These are phyloP conservation scores for Suillus occidentalis DNA, from an alignment of 768 basidiomycete genomes.

Conservation along the genomic window DNA sequence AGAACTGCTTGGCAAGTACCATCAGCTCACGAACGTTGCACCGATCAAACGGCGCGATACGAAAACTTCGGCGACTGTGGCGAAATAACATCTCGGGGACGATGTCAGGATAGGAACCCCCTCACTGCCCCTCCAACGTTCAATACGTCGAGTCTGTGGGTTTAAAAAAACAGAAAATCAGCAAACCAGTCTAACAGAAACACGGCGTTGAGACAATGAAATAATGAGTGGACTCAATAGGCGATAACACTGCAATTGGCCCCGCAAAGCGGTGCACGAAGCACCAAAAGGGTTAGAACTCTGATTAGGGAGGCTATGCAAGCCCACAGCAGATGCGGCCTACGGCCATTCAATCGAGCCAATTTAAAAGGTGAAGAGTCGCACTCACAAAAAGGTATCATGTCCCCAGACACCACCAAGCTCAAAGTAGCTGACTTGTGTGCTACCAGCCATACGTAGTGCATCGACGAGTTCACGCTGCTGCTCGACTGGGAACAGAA, in stretches of 20 bases:
- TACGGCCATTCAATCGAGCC: background rate
- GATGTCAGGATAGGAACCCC: slow-evolving; percentile 70
- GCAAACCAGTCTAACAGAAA: background rate
- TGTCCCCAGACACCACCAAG: slow-evolving; percentile 99
- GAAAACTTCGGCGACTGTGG: background rate
- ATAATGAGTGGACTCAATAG: background rate
- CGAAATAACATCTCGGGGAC: background rate
- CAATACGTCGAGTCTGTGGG: slow-evolving; percentile 70
- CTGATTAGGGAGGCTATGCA: background rate
- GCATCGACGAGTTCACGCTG: slow-evolving; percentile 95
- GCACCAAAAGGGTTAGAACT: background rate
- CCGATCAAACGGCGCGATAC: background rate
- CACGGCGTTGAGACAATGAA: slow-evolving; percentile 1
- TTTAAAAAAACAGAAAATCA: background rate
- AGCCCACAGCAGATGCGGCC: background rate
- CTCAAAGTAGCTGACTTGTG: slow-evolving; percentile 92
- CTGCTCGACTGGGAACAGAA: slow-evolving; percentile 95
- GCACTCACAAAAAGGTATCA: slow-evolving; percentile 88
- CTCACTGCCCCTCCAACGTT: slow-evolving; percentile 91
- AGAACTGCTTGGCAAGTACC: background rate
- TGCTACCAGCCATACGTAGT: slow-evolving; percentile 85
- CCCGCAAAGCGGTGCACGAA: background rate
- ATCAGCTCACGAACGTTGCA: background rate
- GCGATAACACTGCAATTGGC: background rate
- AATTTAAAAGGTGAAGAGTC: slow-evolving; percentile 1